Conservation (phyloP, 2,329 filamentous ascomycete species). For the Aspergillus brasiliensis region DNA sequence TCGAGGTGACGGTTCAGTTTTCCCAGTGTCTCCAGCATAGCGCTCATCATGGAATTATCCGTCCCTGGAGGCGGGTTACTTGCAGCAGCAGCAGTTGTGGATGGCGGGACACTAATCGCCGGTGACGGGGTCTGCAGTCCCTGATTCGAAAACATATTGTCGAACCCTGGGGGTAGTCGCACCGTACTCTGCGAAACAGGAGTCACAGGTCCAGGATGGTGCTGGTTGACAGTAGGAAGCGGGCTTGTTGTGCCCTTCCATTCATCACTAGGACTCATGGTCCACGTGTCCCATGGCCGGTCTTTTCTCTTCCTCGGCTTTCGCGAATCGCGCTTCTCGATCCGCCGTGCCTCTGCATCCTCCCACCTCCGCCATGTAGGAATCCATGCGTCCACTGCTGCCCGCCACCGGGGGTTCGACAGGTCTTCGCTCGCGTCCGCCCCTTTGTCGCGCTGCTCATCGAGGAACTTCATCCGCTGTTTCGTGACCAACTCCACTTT, state of each 20-base stretch:
- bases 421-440: slow-evolving; percentile 29
- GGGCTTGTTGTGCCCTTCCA: slow-evolving; percentile 12
- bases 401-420: slow-evolving; percentile 43
- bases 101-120: not conserved
- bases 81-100: not conserved
- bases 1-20: slow-evolving; percentile 43
- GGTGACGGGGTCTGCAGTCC: not conserved
- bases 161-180: slow-evolving; percentile 41
- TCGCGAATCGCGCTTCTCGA: slow-evolving; percentile 41
- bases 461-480: slow-evolving; percentile 43
- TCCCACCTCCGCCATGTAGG: slow-evolving; percentile 45
- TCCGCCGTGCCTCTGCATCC: slow-evolving; percentile 39
- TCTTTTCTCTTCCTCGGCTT: slow-evolving; percentile 33
- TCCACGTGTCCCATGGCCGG: slow-evolving; percentile 11
- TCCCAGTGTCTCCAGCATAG: slow-evolving; percentile 39
- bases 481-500: slow-evolving; percentile 46
- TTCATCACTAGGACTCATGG: not conserved
- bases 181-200: slow-evolving; percentile 23
- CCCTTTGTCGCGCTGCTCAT: slow-evolving; percentile 35
- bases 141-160: slow-evolving; percentile 40
- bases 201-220: slow-evolving; percentile 3
- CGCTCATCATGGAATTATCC: slow-evolving; percentile 29
- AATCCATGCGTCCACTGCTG: slow-evolving; percentile 44
- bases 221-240: slow-evolving; percentile 3
- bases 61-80: slow-evolving; percentile 2